Evolutionary conservation across 768 basidiomycete species (phyloP).

Genomic region (Tylopilus vinaceipallidus): DNA sequence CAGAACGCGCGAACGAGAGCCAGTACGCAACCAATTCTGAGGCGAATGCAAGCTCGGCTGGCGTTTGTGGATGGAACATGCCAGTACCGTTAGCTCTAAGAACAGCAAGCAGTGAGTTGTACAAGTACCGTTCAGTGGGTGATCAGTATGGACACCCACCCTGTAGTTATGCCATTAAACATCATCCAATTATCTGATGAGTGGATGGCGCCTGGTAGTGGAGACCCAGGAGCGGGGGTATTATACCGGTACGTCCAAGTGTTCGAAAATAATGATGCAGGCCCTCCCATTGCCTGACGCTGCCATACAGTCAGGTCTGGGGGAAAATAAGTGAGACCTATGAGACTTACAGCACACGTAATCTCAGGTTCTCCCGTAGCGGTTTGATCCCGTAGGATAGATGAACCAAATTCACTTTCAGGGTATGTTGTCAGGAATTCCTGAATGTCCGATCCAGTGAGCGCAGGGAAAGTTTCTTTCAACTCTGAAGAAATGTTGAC

Average conservation of each 20-base stretch:
- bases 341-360: slow-evolving; percentile 52
- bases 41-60: slow-evolving; percentile 49
- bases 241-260: slow-evolving; percentile 62
- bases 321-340: background rate
- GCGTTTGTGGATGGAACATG: slow-evolving; percentile 45
- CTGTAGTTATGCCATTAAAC: slow-evolving; percentile 60
- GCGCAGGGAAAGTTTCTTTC: slow-evolving; percentile 42
- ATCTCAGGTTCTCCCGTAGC: slow-evolving; percentile 51
- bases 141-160: slow-evolving; percentile 39
- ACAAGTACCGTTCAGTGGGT: background rate
- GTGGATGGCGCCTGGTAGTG: slow-evolving; percentile 41
- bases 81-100: slow-evolving; percentile 51
- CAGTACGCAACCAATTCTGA: slow-evolving; percentile 63
- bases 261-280: slow-evolving; percentile 34
- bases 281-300: slow-evolving; percentile 46
- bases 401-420: slow-evolving; percentile 40
- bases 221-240: slow-evolving; percentile 46
- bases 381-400: slow-evolving; percentile 41
- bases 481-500: slow-evolving; percentile 35
- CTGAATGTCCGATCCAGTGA: slow-evolving; percentile 39
- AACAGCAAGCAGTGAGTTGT: slow-evolving; percentile 20
- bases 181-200: slow-evolving; percentile 70
- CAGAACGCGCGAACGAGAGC: slow-evolving; percentile 61
- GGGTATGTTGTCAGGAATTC: slow-evolving; percentile 44
- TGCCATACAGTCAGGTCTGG: slow-evolving; percentile 20